Evolutionary conservation across 768 basidiomycete genomes (phyloP).

Genomic region (Filobasidium floriforme): DNA sequence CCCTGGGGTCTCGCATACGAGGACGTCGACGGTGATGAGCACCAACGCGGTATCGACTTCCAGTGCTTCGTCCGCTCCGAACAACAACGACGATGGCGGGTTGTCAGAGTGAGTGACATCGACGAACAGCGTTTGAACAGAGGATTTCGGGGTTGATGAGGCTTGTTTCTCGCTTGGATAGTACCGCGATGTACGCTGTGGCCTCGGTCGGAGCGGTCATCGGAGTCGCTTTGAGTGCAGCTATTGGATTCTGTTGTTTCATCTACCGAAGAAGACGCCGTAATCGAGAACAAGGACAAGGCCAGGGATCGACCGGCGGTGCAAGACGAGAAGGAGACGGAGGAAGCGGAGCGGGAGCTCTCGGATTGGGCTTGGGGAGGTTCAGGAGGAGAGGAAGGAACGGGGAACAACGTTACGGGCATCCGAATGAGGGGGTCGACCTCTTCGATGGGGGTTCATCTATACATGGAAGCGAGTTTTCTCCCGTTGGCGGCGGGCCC

Average conservation of each 20-base stretch:
- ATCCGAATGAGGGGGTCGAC: constrained; percentile 11
- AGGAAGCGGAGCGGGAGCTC: constrained; percentile 4
- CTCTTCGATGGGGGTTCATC: background rate
- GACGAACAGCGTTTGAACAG: background rate
- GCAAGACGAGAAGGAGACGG: background rate
- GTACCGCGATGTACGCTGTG: constrained; percentile 11
- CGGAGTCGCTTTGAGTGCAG: constrained; percentile 16
- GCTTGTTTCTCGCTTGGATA: background rate
- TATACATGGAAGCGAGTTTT: background rate
- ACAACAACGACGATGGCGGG: background rate
- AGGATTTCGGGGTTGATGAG: background rate
- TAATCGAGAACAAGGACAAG: too few species aligned
- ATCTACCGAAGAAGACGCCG: constrained; percentile 13
- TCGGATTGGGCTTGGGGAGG: background rate
- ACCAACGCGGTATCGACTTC: background rate
- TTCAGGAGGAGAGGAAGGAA: constrained; percentile 16
- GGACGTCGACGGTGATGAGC: background rate
- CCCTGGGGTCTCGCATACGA: background rate
- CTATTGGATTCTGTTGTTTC: constrained; percentile 11
- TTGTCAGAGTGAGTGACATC: background rate
- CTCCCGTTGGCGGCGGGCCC: background rate
- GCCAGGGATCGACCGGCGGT: background rate
- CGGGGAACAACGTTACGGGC: background rate
- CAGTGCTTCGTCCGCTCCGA: background rate
- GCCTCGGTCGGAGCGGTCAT: constrained; percentile 17